Evolutionary conservation across 208 protist species (phyloP).

Genomic region (Crithidia sp.): DNA sequence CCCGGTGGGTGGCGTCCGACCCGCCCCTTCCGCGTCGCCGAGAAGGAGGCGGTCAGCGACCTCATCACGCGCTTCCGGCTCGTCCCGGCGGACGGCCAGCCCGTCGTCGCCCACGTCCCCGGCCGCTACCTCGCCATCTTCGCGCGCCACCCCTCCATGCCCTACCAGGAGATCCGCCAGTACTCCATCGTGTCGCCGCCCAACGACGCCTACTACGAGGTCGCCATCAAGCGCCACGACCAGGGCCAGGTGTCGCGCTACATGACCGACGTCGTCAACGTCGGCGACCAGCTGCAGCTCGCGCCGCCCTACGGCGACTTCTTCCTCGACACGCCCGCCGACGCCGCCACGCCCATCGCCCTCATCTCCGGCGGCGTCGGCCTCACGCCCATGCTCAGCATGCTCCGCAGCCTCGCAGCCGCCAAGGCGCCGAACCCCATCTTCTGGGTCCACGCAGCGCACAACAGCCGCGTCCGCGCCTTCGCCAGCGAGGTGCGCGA

Average conservation of each 20-base stretch:
- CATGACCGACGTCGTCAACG: constrained; percentile 40
- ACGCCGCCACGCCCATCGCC: constrained; percentile 27
- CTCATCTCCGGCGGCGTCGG: constrained; percentile 42
- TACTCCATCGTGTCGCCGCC: constrained; percentile 42
- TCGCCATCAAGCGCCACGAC: constrained; percentile 42
- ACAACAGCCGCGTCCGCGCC: constrained; percentile 31
- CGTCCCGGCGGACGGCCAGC: constrained; percentile 34
- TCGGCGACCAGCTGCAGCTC: constrained; percentile 41
- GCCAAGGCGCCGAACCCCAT: constrained; percentile 27
- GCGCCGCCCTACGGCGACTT: constrained; percentile 52
- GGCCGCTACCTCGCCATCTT: constrained; percentile 46
- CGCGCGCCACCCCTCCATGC: constrained; percentile 41
- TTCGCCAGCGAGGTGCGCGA: constrained; percentile 30
- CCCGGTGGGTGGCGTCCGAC: constrained; percentile 34
- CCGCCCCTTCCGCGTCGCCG: constrained; percentile 39
- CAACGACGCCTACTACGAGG: constrained; percentile 44
- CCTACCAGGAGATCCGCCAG: constrained; percentile 53
- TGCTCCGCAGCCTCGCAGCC: constrained; percentile 39
- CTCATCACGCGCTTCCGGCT: constrained; percentile 44
- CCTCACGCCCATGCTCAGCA: constrained; percentile 42
- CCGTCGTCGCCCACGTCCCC: constrained; percentile 27
- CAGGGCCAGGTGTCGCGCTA: constrained; percentile 46
- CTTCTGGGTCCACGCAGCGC: constrained; percentile 42
- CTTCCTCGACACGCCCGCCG: constrained; percentile 26
- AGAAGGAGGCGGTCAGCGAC: constrained; percentile 48